Conservation (phyloP, 2,329 filamentous ascomycete genomes). For the Aphanocladium album region DNA sequence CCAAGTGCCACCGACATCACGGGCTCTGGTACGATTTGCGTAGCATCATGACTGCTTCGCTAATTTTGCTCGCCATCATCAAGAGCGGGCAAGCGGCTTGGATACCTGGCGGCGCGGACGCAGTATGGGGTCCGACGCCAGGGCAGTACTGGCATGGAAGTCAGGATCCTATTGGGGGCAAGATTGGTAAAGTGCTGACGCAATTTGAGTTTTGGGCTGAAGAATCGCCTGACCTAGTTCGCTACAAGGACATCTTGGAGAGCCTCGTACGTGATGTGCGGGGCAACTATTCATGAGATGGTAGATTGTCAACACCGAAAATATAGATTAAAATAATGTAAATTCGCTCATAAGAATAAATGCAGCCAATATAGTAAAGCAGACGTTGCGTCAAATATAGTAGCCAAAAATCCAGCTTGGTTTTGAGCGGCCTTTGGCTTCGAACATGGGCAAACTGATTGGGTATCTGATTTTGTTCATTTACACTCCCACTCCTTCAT, state of each 20-base stretch:
- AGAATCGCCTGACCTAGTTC: constrained; percentile 16
- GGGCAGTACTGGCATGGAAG: constrained; percentile 11
- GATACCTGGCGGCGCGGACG: constrained; percentile 18
- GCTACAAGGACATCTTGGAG: constrained; percentile 16
- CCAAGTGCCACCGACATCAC: constrained; percentile 21
- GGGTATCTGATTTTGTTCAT: background rate
- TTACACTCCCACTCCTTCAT: background rate
- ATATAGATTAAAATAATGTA: background rate
- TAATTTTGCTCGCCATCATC: constrained; percentile 17
- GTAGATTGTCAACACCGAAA: background rate
- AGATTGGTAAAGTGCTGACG: constrained; percentile 17
- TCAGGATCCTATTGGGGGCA: constrained; percentile 15
- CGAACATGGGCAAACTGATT: background rate
- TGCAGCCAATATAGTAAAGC: background rate
- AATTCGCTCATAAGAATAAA: background rate
- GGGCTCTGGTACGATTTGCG: constrained; percentile 23
- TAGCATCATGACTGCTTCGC: constrained; percentile 17
- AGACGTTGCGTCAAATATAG: background rate
- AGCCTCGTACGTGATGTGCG: constrained; percentile 15
- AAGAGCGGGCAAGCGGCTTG: constrained; percentile 18
- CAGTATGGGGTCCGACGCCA: constrained; percentile 14
- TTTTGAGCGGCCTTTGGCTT: background rate
- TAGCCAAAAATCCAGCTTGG: background rate
- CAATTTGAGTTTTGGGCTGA: constrained; percentile 19
- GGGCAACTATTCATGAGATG: constrained; percentile 1